Conservation (phyloP, 129 eudicot species). For the Ambrosia trifida region DNA sequence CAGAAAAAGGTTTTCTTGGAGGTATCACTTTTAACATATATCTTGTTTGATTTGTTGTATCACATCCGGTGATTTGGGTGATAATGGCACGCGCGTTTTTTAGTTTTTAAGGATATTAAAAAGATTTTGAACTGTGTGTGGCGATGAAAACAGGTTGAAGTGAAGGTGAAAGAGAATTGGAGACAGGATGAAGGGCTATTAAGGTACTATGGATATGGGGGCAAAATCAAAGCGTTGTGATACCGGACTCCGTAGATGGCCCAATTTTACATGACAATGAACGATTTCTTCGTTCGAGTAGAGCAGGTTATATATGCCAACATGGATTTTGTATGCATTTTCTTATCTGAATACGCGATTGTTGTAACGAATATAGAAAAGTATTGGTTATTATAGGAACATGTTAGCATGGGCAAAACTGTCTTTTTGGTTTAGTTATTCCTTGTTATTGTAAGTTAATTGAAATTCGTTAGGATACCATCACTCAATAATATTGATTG, state of each 20-base stretch:
- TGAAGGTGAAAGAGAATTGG: slow-evolving; percentile 98
- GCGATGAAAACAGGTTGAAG: slow-evolving; percentile 69
- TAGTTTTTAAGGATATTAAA: background rate
- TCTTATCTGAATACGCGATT: slow-evolving; percentile 15
- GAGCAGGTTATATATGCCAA: slow-evolving; percentile 13
- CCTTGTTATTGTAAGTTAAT: slow-evolving; percentile 3
- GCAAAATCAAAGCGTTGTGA: slow-evolving; percentile 71
- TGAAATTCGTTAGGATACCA: slow-evolving; percentile 18
- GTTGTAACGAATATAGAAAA: slow-evolving; percentile 36
- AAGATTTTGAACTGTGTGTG: background rate
- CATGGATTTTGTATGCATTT: slow-evolving; percentile 21
- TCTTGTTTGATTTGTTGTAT: background rate
- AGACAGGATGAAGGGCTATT: slow-evolving; percentile 96
- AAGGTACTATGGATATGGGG: slow-evolving; percentile 86
- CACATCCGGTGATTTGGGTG: background rate
- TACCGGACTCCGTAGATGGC: background rate
- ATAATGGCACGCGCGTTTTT: background rate
- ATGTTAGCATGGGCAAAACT: slow-evolving; percentile 28
- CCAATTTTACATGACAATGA: slow-evolving; percentile 1
- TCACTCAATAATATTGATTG: background rate
- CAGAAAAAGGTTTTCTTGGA: slow-evolving; percentile 95
- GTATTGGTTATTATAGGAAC: slow-evolving; percentile 28
- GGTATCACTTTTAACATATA: slow-evolving; percentile 45
- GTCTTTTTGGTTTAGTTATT: background rate
- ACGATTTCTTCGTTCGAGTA: slow-evolving; percentile 6